Percentiles rank a stretch among this genome's conserved stretches.
Evolutionary conservation across 306 rosid genomes (phyloP).

Genomic region (Leucaena leucocephala): DNA sequence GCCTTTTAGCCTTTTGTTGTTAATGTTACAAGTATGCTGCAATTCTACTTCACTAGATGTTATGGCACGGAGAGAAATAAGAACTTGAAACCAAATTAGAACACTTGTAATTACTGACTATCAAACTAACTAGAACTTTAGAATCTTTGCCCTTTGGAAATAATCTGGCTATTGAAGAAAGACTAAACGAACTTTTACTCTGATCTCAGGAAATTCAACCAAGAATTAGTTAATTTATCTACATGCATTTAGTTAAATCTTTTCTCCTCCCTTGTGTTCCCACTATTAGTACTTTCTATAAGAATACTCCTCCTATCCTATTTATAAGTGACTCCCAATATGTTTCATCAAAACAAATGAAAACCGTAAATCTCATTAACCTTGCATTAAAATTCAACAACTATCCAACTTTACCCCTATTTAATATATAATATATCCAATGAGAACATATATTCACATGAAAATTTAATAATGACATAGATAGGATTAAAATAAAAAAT

Average conservation of each 20-base stretch:
- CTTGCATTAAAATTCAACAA: no score
- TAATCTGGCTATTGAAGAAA: neutral
- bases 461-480: no score
- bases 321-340: no score
- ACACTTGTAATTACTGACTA: neutral
- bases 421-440: no score
- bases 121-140: neutral
- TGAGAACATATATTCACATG: no score
- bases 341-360: no score
- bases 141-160: neutral
- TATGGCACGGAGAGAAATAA: neutral
- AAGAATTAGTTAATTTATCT: neutral
- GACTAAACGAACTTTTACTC: neutral
- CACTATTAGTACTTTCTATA: neutral
- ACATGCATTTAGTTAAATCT: neutral
- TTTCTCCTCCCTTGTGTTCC: neutral
- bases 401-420: no score
- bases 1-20: neutral
- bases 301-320: neutral
- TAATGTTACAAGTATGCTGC: constrained; percentile 1
- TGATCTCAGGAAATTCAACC: neutral
- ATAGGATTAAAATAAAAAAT: no score
- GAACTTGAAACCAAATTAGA: neutral
- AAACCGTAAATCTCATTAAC: no score
- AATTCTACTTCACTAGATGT: neutral